A percentile compares a stretch with the other conserved stretches of the same genome.
Evolutionary conservation across 1,284 basidiomycete genomes (phyloP).

Genomic region (Agaricales sp.): DNA sequence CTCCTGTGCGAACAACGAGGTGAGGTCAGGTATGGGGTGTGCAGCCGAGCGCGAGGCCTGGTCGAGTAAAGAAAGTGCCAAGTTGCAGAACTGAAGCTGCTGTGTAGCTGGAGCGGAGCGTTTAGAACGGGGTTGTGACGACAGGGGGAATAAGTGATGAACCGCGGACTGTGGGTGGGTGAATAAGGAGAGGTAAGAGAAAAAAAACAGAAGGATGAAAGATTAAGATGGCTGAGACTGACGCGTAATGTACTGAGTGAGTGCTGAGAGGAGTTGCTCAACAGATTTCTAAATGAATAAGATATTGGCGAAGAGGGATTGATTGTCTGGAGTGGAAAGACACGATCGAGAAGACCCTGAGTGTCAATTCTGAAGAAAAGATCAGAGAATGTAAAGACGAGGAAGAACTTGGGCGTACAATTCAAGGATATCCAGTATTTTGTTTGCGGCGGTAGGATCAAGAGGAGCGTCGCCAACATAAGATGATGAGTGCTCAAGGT

Average conservation of each 20-base stretch:
- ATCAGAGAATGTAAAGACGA: conserved; percentile 8
- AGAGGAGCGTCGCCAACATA: conserved; percentile 42
- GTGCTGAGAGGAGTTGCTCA: conserved; percentile 42
- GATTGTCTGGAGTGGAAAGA: conserved; percentile 44
- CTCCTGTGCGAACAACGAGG: conserved; percentile 30
- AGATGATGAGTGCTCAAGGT: conserved; percentile 14
- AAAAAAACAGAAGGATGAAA: conserved; percentile 35
- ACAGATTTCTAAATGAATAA: conserved; percentile 53
- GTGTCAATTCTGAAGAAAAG: conserved; percentile 43
- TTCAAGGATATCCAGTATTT: conserved; percentile 69
- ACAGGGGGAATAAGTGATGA: conserved; percentile 54
- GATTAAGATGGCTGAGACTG: conserved; percentile 10
- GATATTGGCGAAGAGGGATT: conserved; percentile 26
- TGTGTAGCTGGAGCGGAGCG: conserved; percentile 52
- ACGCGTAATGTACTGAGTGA: conserved; percentile 22
- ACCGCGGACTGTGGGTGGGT: conserved; percentile 41
- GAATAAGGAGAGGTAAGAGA: conserved; percentile 3
- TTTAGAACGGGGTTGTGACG: conserved; percentile 49
- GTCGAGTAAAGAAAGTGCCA: conserved; percentile 59
- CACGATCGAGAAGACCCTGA: conserved; percentile 71
- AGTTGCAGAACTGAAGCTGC: conserved; percentile 63
- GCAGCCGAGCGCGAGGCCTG: conserved; percentile 47
- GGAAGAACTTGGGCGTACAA: conserved; percentile 33
- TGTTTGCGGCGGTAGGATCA: conserved; percentile 36
- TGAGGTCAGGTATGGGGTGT: conserved; percentile 32